Evolutionary conservation across 106 monocot genomes (phyloP), one percentile per base, ranked within the genome.

Genomic region (Dioscorea zingiberensis): DNA sequence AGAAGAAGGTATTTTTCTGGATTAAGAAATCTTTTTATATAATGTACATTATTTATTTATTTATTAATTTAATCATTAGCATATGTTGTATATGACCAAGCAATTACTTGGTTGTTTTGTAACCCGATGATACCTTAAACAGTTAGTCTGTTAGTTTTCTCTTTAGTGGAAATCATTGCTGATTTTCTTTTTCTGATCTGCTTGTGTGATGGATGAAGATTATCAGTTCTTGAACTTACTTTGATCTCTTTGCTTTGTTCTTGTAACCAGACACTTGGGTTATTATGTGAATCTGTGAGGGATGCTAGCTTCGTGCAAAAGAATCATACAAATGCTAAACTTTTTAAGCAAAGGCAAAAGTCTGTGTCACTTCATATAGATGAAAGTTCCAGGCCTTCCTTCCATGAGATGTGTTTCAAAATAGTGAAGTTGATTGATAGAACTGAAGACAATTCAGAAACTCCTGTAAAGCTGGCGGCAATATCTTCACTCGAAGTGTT

Each of bases 401-500:
- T 93, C 55, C 66, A 53, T 30, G 74, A 77, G 24, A 67, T 98
- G 68, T 88, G 85, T 45, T 77, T 69, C 12, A 89, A 79, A 71
- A 69, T 98, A 44, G 59, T 82, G 58, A 72, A 76, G 21, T 71
- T 97, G 47, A 74, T 97, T 74, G 79, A 87, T 58, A 47, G 24
- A 14, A 48, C 62, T 16, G n/a, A 15, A 21, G 73, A 46, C 49
- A 65, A 69, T 65, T 67, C 57, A 25, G 62, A 72, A 32, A 53
- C 16, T 73, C 25, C 65, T 12, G 55, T 87, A 17, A 84, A 74
- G 66, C 60, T 92, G 54, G 62, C 82, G 65, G 83, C 88, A 44
- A 68, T 98, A 74, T 89, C 93, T 57, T 75, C 86, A 51, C 47
- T 98, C 18, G 98, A 98, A 87, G 61, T 69, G 49, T 71, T 98